Evolutionary conservation across 345 rosid genomes (phyloP).

Genomic region (Acer yangbiense): DNA sequence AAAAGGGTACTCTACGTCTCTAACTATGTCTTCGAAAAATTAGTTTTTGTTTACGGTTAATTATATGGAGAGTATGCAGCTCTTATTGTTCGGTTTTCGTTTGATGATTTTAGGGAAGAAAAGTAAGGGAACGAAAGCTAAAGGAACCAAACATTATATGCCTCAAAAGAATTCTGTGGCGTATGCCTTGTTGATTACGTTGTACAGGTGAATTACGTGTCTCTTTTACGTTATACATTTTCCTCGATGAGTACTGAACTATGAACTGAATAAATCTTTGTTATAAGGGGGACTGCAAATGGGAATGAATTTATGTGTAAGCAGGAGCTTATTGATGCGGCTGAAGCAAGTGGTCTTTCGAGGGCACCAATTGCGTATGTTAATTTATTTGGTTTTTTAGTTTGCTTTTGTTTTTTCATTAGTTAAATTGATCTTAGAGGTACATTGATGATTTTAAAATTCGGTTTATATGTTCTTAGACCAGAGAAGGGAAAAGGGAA

Average conservation of each 20-base stretch:
- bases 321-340: slow-evolving; percentile 88
- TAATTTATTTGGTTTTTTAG: slow-evolving; percentile 11
- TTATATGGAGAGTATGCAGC: slow-evolving; percentile 3
- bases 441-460: slow-evolving; percentile 13
- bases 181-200: slow-evolving; percentile 76
- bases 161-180: slow-evolving; percentile 86
- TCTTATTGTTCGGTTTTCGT: not conserved
- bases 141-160: slow-evolving; percentile 55
- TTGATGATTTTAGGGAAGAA: slow-evolving; percentile 46
- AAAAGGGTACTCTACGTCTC: slow-evolving; percentile 36
- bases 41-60: not conserved
- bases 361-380: slow-evolving; percentile 68
- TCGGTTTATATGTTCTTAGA: slow-evolving; percentile 42
- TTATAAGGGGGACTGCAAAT: slow-evolving; percentile 54
- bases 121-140: slow-evolving; percentile 44
- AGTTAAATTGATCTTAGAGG: not conserved
- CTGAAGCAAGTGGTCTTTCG: slow-evolving; percentile 97
- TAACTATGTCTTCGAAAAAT: not conserved
- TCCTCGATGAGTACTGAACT: slow-evolving; percentile 12
- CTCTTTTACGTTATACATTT: slow-evolving; percentile 9
- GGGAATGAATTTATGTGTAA: slow-evolving; percentile 79
- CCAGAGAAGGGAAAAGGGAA: slow-evolving; percentile 86
- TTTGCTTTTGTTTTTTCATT: not conserved
- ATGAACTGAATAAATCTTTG: slow-evolving; percentile 13
- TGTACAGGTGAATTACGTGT: slow-evolving; percentile 56